phyloP scores from a whole-genome alignment of 2,329 filamentous ascomycete species.

The Xylariales sp. region DNA sequence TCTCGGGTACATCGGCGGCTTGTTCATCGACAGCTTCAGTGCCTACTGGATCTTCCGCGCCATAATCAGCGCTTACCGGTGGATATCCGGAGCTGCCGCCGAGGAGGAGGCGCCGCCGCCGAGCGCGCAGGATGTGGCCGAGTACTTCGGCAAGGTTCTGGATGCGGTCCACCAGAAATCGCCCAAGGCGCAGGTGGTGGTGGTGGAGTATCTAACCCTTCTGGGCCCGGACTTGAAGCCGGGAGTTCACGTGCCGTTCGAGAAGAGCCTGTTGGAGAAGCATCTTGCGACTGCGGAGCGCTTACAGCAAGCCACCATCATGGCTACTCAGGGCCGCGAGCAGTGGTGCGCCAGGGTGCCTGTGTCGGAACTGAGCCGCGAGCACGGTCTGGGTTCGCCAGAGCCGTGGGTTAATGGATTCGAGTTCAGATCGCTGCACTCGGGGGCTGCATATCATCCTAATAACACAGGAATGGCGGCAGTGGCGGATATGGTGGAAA shows the following conservation, averaged over 20 bases:
- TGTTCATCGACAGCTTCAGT: constrained; percentile 16
- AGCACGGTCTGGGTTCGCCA: constrained; percentile 21
- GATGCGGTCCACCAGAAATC: constrained; percentile 27
- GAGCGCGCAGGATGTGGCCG: constrained; percentile 17
- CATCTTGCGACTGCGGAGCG: constrained; percentile 16
- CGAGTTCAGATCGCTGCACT: constrained; percentile 9
- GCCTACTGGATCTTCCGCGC: not conserved
- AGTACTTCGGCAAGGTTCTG: constrained; percentile 18
- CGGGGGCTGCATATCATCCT: constrained; percentile 21
- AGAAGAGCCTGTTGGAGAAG: constrained; percentile 17
- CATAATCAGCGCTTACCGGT: not conserved
- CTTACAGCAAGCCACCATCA: constrained; percentile 19
- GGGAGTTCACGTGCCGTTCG: constrained; percentile 20
- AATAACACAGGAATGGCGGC: constrained; percentile 23
- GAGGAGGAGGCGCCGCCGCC: constrained; percentile 2
- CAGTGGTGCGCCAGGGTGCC: constrained; percentile 21
- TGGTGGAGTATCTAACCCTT: constrained; percentile 33
- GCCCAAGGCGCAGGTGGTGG: constrained; percentile 35
- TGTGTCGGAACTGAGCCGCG: constrained; percentile 17
- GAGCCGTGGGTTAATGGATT: constrained; percentile 26
- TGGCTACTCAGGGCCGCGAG: constrained; percentile 17
- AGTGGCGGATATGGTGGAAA: constrained; percentile 19
- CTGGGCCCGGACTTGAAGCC: constrained; percentile 21
- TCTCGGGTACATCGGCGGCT: constrained; percentile 29
- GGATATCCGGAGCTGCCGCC: constrained; percentile 1